These are phyloP conservation scores for Wallacemonas rigidus DNA, from an alignment of 208 protist genomes.

Conservation along the genomic window DNA sequence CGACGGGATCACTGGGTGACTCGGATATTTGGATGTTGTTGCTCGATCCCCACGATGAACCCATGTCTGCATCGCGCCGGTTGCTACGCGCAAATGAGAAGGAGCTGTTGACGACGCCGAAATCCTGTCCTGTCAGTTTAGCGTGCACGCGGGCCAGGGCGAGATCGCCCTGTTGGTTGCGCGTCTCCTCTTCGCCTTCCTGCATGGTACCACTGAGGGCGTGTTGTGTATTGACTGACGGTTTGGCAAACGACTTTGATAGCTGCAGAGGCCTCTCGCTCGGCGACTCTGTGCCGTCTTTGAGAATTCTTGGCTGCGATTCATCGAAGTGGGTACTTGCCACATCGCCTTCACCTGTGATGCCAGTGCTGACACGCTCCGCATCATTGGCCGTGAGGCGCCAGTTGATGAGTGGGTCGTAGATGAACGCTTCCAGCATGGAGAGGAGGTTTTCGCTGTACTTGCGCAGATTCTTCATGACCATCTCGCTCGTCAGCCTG, in stretches of 20 bases:
- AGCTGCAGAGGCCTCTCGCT: slow-evolving; percentile 68
- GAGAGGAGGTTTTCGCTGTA: slow-evolving; percentile 99
- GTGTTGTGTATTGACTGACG: neutral
- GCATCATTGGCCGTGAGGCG: slow-evolving; percentile 83
- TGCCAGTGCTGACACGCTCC: slow-evolving; percentile 24
- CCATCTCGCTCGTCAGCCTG: slow-evolving; percentile 96
- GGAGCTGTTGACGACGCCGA: slow-evolving; percentile 68
- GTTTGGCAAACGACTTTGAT: slow-evolving; percentile 69
- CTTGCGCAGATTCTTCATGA: slow-evolving; percentile 98
- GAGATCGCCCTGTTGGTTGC: slow-evolving; percentile 85
- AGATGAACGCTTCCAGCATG: slow-evolving; percentile 99
- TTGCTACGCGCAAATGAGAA: slow-evolving; percentile 43
- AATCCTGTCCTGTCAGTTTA: slow-evolving; percentile 89
- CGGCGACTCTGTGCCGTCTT: slow-evolving; percentile 8
- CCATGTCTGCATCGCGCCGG: slow-evolving; percentile 37
- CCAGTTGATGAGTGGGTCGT: slow-evolving; percentile 99
- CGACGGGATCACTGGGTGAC: slow-evolving; percentile 44
- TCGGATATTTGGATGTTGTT: slow-evolving; percentile 33
- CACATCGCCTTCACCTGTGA: neutral
- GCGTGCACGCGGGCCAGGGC: slow-evolving; percentile 83
- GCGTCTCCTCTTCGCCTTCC: slow-evolving; percentile 63
- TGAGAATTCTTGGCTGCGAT: slow-evolving; percentile 1
- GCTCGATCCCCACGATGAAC: slow-evolving; percentile 58
- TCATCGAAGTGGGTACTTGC: neutral
- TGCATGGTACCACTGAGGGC: slow-evolving; percentile 15